Conservation (phyloP, 768 basidiomycete species). For the Dioszegia crocea region DNA sequence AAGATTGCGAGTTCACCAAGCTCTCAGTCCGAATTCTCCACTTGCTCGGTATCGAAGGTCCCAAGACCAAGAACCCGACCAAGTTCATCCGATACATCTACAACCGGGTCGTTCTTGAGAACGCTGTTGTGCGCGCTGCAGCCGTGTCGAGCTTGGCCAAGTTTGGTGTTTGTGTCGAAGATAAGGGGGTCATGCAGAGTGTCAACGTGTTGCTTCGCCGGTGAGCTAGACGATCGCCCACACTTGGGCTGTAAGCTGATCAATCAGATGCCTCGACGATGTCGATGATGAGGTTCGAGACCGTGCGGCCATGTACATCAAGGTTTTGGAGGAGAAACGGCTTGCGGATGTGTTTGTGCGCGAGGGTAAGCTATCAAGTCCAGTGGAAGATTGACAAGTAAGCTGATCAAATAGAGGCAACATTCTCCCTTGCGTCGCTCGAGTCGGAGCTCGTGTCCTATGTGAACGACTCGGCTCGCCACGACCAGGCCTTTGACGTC, state of each 20-base stretch:
- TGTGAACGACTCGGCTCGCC: constrained; percentile 72
- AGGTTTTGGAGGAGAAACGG: constrained; percentile 69
- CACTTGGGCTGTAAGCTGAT: not conserved
- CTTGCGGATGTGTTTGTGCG: constrained; percentile 84
- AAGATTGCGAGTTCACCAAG: constrained; percentile 99
- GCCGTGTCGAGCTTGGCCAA: constrained; percentile 93
- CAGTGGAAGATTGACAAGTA: not conserved
- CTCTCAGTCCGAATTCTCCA: constrained; percentile 95
- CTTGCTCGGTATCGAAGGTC: constrained; percentile 90
- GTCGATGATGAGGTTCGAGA: constrained; percentile 99
- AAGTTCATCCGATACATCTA: constrained; percentile 99
- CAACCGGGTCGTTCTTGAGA: constrained; percentile 97
- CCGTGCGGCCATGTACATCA: constrained; percentile 90
- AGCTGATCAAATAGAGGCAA: constrained; percentile 65
- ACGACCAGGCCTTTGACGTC: constrained; percentile 72
- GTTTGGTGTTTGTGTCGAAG: constrained; percentile 85
- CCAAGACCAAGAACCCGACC: constrained; percentile 89
- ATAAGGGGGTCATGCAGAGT: constrained; percentile 73
- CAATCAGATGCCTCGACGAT: constrained; percentile 84
- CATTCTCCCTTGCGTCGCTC: constrained; percentile 82
- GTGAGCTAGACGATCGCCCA: constrained; percentile 51
- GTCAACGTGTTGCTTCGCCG: constrained; percentile 80
- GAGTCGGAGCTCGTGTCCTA: constrained; percentile 92
- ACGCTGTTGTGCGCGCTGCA: constrained; percentile 93
- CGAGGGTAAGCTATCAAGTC: constrained; percentile 63